Evolutionary conservation across 257 asterid species (phyloP), one percentile per base, ranked within the genome.

Genomic region (Rehmannia glutinosa): DNA sequence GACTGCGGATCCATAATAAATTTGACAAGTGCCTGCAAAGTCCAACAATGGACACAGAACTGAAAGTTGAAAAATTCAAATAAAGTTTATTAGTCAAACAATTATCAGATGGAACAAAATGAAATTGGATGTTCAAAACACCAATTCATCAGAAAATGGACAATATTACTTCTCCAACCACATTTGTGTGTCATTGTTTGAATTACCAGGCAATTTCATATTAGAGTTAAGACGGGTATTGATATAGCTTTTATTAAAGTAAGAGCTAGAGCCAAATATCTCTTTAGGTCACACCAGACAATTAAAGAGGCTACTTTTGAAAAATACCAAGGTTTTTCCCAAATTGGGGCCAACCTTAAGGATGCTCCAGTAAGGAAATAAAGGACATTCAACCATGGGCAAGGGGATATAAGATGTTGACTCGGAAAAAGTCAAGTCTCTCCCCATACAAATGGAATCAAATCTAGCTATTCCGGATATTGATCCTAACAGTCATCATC

Each of bases 1-100:
- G 83, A 73, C 69, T 77, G 82, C 65, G 77, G 74, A 77, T 87
- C 85, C 98, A 90, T 92, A 68, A 77, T 50, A 52, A 67, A 72
- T 67, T 74, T 64, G 73, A 33, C 15, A 66, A 65, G 60, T 51
- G 53, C 69, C 23, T 51, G 68, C 23, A 71, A 53, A 63, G 72
- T 70, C 51, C 69, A 74, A 73, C 32, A 21, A 15, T 15, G 20
- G 43, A 54, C 67, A 46, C 66, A 8, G 21, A 69, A 41, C 81
- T 74, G 83, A 68, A 75, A 57, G 62, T n/a, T 24, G 59, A 50
- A 38, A 52, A 54, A 39, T 50, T 58, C 67, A 76, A 62, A 59
- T 17, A 66, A 50, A 50, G 36, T 28, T 47, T 36, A 49, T 64
- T 60, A 51, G 63, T 20, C 57, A 33, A 43, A 63, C 20, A 59